Evolutionary conservation across 768 basidiomycete species (phyloP).

Genomic region (Termitomyces sp.): DNA sequence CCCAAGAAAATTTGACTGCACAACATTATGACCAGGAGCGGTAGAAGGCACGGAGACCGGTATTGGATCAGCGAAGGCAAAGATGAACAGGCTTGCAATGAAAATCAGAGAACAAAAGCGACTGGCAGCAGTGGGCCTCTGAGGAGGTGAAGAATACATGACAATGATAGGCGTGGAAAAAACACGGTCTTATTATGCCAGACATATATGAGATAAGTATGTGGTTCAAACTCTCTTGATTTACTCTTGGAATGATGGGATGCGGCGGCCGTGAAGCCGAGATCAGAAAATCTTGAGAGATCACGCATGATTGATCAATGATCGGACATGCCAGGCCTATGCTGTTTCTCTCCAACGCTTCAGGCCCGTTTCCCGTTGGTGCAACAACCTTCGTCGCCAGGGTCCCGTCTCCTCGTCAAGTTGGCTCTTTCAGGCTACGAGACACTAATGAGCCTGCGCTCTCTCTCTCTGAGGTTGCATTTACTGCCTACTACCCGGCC

Average conservation of each 20-base stretch:
- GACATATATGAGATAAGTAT: background rate
- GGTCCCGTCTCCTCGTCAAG: slow-evolving; percentile 27
- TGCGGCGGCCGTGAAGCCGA: background rate
- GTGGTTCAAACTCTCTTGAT: background rate
- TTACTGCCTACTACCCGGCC: slow-evolving; percentile 63
- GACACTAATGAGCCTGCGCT: slow-evolving; percentile 34
- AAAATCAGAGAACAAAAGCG: slow-evolving; percentile 9
- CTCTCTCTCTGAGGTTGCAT: slow-evolving; percentile 54
- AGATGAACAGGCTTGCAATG: slow-evolving; percentile 3
- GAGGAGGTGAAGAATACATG: slow-evolving; percentile 3
- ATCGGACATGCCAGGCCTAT: too few relatives aligned
- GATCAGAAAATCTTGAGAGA: background rate
- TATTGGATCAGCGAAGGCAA: slow-evolving; percentile 20
- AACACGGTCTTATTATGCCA: background rate
- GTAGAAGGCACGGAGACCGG: slow-evolving; percentile 25
- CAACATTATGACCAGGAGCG: slow-evolving; percentile 30
- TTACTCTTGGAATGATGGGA: background rate
- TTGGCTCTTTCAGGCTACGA: slow-evolving; percentile 37
- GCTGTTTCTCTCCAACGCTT: slow-evolving; percentile 37
- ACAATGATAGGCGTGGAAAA: background rate
- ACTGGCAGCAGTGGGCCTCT: slow-evolving; percentile 4
- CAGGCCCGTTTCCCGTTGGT: slow-evolving; percentile 53
- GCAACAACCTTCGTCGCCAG: slow-evolving; percentile 50
- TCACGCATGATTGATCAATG: slow-evolving; percentile 7
- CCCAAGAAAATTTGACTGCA: slow-evolving; percentile 53